These are phyloP conservation scores for Tulasnella sp. DNA, from an alignment of 768 basidiomycete species.

Conservation along the genomic window DNA sequence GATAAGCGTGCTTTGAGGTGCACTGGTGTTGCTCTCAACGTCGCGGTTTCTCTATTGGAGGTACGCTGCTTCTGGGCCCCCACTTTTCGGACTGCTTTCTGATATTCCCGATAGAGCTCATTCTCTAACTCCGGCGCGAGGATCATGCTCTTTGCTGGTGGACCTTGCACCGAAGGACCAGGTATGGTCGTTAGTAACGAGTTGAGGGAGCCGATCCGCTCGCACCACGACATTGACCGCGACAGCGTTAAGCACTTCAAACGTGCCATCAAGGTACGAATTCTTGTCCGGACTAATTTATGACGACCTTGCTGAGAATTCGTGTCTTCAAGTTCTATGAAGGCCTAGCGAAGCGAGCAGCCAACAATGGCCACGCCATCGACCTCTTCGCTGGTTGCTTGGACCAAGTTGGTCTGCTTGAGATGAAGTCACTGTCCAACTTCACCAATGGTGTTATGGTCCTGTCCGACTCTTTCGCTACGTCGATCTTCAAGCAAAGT, in stretches of 20 bases:
- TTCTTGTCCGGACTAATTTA: neutral
- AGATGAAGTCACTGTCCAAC: constrained; percentile 95
- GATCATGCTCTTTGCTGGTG: constrained; percentile 94
- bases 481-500: constrained; percentile 97
- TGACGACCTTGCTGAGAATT: neutral
- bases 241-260: constrained; percentile 98
- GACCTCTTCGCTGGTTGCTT: constrained; percentile 96
- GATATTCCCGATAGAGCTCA: constrained; percentile 51
- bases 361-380: constrained; percentile 90
- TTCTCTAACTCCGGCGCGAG: constrained; percentile 95
- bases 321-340: constrained; percentile 76
- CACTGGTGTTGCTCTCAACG: constrained; percentile 90
- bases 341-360: constrained; percentile 83
- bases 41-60: constrained; percentile 90
- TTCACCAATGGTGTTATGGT: constrained; percentile 96
- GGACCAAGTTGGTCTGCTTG: constrained; percentile 94
- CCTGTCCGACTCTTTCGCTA: constrained; percentile 93
- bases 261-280: constrained; percentile 82
- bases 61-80: constrained; percentile 39
- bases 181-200: constrained; percentile 96
- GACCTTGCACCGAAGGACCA: constrained; percentile 93
- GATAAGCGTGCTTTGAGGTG: constrained; percentile 91
- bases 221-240: constrained; percentile 97
- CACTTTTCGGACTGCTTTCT: constrained; percentile 1
- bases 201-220: constrained; percentile 93